Evolutionary conservation across 2,329 filamentous ascomycete species (phyloP).

Genomic region (Didymella glomerata): DNA sequence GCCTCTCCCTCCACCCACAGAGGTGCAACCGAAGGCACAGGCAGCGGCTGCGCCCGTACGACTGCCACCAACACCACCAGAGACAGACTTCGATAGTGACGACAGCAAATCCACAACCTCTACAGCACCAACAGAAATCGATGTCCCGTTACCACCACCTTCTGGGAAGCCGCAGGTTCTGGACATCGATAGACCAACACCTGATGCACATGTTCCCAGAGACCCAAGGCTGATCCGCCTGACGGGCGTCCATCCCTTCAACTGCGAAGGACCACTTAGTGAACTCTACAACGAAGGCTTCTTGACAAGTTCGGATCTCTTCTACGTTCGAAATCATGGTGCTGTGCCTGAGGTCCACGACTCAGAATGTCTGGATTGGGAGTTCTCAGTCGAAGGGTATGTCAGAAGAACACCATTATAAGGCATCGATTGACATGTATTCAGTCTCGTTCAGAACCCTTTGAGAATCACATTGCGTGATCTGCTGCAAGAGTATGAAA

Average conservation of each 20-base stretch:
- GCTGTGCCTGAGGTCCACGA: conserved; percentile 79
- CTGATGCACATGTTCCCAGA: conserved; percentile 80
- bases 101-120: conserved; percentile 35
- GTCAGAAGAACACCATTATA: neutral
- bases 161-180: conserved; percentile 69
- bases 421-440: neutral
- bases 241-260: conserved; percentile 90
- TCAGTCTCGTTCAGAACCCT: conserved; percentile 77
- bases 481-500: conserved; percentile 76
- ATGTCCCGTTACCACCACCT: conserved; percentile 74
- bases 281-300: conserved; percentile 83
- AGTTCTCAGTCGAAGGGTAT: conserved; percentile 79
- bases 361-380: conserved; percentile 77
- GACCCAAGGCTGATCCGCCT: conserved; percentile 84
- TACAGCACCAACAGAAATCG: conserved; percentile 24
- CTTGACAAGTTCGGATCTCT: conserved; percentile 84
- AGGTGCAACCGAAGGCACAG: conserved; percentile 31
- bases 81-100: conserved; percentile 45
- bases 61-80: conserved; percentile 48
- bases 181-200: conserved; percentile 80
- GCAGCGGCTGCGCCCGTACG: conserved; percentile 27
- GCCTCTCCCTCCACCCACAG: conserved; percentile 26
- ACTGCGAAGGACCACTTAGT: conserved; percentile 83
- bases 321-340: conserved; percentile 93
- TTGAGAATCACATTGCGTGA: conserved; percentile 75